A percentile compares a stretch with the other conserved stretches of the same genome.
Conservation (phyloP, 169 alveolate genomes). For the Plasmodium knowlesi region DNA sequence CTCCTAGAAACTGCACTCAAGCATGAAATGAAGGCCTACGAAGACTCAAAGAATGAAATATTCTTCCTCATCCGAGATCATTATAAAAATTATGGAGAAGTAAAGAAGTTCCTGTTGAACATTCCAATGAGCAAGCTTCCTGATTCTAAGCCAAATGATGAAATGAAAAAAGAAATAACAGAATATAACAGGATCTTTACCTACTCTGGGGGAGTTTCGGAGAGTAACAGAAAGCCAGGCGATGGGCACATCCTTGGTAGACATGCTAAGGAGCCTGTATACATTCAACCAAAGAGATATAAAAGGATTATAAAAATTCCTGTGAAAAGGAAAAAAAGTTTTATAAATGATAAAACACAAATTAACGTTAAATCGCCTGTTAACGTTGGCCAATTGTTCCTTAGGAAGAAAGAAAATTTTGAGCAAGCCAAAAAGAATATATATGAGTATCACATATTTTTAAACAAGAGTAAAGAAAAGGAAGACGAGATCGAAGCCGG, state of each 20-base stretch:
- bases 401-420: not conserved
- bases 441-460: conserved; percentile 14
- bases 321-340: conserved; percentile 15
- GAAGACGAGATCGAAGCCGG: not conserved
- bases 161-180: not conserved
- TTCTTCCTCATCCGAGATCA: conserved; percentile 22
- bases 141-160: conserved; percentile 51
- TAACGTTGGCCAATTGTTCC: not conserved
- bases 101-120: not conserved
- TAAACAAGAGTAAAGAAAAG: conserved; percentile 2
- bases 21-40: conserved; percentile 2
- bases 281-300: conserved; percentile 14
- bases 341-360: not conserved
- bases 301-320: conserved; percentile 49
- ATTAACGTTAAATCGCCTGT: not conserved
- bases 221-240: not conserved
- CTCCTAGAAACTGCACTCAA: not conserved
- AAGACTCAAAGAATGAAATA: conserved; percentile 12
- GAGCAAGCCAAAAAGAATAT: not conserved
- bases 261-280: not conserved
- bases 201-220: not conserved
- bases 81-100: not conserved
- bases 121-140: conserved; percentile 54
- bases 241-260: conserved; percentile 10
- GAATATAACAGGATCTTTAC: conserved; percentile 21